Evolutionary conservation across 805 yeast genomes (phyloP), one percentile per base, ranked within the genome.

Genomic region (Yamadazyma ubonensis): DNA sequence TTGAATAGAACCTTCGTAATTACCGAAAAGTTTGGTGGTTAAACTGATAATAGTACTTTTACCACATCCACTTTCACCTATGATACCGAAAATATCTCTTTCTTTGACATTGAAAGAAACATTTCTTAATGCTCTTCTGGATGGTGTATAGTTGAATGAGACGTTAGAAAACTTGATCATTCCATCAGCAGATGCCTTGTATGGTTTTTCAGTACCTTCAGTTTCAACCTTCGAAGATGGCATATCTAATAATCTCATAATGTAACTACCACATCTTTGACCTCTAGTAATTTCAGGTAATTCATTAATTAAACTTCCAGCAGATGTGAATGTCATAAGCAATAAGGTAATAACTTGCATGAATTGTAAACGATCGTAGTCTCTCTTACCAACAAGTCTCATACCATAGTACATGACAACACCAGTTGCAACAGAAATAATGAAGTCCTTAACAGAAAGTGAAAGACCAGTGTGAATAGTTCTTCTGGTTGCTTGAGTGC

Each of bases 11-110:
- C 77, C 73, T 0, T 60, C 47, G 2, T 60, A 48, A 2, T 70
- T 62, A 1, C 56, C 57, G 44, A 78, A 78, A 1, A 90, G 58
- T 36, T 83, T 65, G 1, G 80, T 59, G 0, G 90, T 46, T 9
- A 90, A 50, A 1, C 72, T 65, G 0, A 79, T 61, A 1, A 91
- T 45, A 0, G 98, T 88, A 0, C 96, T 84, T 59, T 93, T 93
- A 0, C 99, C 99, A 10, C 83, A 75, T 0, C 99, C 99, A 2
- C 97, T 86, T 25, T 76, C 79, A 0, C 99, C 99, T 3, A 82
- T 77, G 1, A 93, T 59, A 0, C 86, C 93, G 15, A 84, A 66
- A 0, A 76, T 65, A 41, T 78, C 76, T 14, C 77, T 75, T 8
- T 62, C 50, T 0, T 52, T 20, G 2, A 90, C 55, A 0, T 43